Percentiles rank a stretch among this genome's conserved stretches.
These are phyloP conservation scores for Xerocomellus chrysenteron DNA, from an alignment of 768 basidiomycete species.

Conservation along the genomic window DNA sequence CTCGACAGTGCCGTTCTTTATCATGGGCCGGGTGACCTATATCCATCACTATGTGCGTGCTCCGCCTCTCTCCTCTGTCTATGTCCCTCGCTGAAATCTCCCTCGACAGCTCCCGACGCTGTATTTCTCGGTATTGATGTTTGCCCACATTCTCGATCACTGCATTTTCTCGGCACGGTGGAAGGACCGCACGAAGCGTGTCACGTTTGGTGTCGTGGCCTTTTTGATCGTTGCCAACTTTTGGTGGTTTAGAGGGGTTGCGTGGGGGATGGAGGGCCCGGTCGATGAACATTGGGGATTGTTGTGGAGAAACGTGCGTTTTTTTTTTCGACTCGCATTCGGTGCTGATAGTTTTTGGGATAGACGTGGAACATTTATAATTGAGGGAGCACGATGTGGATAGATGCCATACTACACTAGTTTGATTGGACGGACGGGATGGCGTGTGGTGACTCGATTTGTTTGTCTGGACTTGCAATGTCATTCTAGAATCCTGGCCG, in stretches of 20 bases:
- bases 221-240: constrained; percentile 70
- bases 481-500: neutral
- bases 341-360: constrained; percentile 6
- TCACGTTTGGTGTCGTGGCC: constrained; percentile 65
- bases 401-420: neutral
- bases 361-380: constrained; percentile 35
- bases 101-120: constrained; percentile 78
- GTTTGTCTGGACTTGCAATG: neutral
- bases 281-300: constrained; percentile 78
- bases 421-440: neutral
- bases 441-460: neutral
- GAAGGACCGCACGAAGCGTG: constrained; percentile 61
- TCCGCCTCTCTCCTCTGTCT: neutral
- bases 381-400: constrained; percentile 2
- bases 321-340: too few relatives aligned
- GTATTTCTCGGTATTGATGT: constrained; percentile 95
- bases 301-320: constrained; percentile 65
- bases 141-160: constrained; percentile 88
- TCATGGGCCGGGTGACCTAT: constrained; percentile 98
- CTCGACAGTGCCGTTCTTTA: constrained; percentile 82
- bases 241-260: constrained; percentile 92
- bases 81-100: neutral
- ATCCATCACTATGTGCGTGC: constrained; percentile 89
- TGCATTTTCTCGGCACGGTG: constrained; percentile 82
- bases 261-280: constrained; percentile 91